These are phyloP conservation scores for Neurospora terricola DNA, from an alignment of 495 filamentous ascomycete species.

Conservation along the genomic window DNA sequence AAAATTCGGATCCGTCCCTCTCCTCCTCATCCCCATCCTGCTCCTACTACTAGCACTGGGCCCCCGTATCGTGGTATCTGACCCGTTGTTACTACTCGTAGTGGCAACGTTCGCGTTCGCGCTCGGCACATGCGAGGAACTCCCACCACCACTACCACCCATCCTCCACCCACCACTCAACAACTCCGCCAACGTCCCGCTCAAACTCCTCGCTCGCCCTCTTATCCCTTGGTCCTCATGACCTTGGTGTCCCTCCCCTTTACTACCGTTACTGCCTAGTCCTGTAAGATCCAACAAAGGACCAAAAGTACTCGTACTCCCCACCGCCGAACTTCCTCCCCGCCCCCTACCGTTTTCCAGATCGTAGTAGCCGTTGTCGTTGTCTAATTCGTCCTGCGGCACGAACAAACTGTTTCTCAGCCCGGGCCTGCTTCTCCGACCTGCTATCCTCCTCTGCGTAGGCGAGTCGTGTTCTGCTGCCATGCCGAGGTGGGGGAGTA, in stretches of 20 bases:
- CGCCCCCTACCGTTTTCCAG: background rate
- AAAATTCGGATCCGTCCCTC: background rate
- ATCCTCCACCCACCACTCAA: constrained; percentile 16
- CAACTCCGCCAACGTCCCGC: constrained; percentile 38
- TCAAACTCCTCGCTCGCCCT: constrained; percentile 38
- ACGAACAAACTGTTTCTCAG: constrained; percentile 35
- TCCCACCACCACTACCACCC: background rate
- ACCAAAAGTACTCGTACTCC: constrained; percentile 9
- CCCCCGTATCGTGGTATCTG: background rate
- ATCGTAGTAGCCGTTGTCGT: constrained; percentile 3
- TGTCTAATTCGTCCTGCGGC: constrained; percentile 22
- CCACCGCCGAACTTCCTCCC: constrained; percentile 4
- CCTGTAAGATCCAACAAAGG: background rate
- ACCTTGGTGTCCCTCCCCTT: background rate
- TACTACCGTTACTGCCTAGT: background rate
- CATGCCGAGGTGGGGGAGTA: constrained; percentile 26
- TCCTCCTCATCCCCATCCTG: background rate
- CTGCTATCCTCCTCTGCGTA: constrained; percentile 9
- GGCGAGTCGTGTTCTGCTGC: background rate
- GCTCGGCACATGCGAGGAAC: background rate
- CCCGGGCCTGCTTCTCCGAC: constrained; percentile 23
- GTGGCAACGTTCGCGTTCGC: background rate
- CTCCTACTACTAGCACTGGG: background rate
- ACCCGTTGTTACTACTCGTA: background rate
- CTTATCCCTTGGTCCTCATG: constrained; percentile 11